Base-by-base conservation (phyloP, 2,329 filamentous ascomycete species). In the Pseudopithomyces chartarum region DNA sequence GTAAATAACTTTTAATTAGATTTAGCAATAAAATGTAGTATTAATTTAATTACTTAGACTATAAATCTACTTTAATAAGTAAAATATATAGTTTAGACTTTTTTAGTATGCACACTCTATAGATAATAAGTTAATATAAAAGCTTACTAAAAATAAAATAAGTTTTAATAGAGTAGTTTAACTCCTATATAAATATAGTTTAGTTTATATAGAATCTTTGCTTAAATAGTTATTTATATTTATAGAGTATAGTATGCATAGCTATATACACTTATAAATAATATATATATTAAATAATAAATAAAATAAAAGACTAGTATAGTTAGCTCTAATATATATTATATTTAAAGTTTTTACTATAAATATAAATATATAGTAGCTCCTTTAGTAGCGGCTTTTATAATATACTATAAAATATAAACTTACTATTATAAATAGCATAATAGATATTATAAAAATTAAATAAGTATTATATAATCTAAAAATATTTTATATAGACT, bases 61-160 rank as follows among this genome's bases (percentile, higher is more conserved):
- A 26, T 63, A 56, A 57, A 56, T 56, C 2, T 63, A 61, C 55
- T 58, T 61, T 52, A 54, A 63, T 40, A 77, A 78, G 57, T 67
- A 76, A 23, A 77, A 81, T 60, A 58, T 83, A 6, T 82, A 76
- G 79, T 80, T 73, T 60, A 71, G 79, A 56, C 69, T 82, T 23
- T 59, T 82, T n/a, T 40, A 57, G 39, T 47, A 59, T 43, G 61
- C 55, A 17, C 29, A 47, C 32, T 43, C 19, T 22, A 23, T 57
- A 1, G 57, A 55, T 8, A 57, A 60, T 13, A 17, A 42, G 22
- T 73, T 71, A 74, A 55, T 71, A 15, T 22, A 44, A 6, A 49
- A 66, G 23, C 52, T 72, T 19, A 71, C 65, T 6, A 54, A 68
- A 48, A 56, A 62, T 49, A 39, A 72, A 32, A 46, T 67, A 12